phyloP scores from a whole-genome alignment of 1,284 basidiomycete genomes.

The Pyrrhoderma lamaoense region DNA sequence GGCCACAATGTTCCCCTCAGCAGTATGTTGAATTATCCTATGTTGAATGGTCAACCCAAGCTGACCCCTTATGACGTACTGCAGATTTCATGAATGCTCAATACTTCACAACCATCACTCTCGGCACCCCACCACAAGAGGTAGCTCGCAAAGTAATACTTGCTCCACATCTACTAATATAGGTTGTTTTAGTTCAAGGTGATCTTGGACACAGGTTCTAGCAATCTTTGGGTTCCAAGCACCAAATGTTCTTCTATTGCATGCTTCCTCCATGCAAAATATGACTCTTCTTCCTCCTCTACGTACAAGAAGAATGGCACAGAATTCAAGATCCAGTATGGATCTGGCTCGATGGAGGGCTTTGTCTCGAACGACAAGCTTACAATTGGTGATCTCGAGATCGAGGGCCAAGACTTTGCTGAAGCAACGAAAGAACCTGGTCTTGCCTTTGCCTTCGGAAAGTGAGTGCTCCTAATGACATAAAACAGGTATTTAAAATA shows the following conservation, averaged over 20 bases:
- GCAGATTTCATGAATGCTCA: constrained; percentile 97
- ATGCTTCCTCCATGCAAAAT: constrained; percentile 96
- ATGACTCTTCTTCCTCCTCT: constrained; percentile 78
- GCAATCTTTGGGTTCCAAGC: constrained; percentile 94
- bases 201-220: constrained; percentile 83
- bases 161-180: not conserved
- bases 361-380: constrained; percentile 87
- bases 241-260: constrained; percentile 88
- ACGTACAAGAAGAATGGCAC: constrained; percentile 92
- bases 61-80: constrained; percentile 11
- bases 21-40: constrained; percentile 50
- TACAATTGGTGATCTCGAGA: constrained; percentile 76
- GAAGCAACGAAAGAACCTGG: constrained; percentile 97
- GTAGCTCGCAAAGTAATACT: constrained; percentile 31
- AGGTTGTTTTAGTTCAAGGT: constrained; percentile 63
- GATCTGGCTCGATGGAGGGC: constrained; percentile 95
- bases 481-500: constrained; percentile 1
- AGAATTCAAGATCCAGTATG: constrained; percentile 90
- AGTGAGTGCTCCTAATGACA: constrained; percentile 43
- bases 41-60: not conserved
- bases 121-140: constrained; percentile 77
- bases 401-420: constrained; percentile 85
- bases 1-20: constrained; percentile 85
- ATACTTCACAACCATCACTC: constrained; percentile 85
- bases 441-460: constrained; percentile 94